A percentile compares a stretch with the other conserved stretches of the same genome.
These are phyloP conservation scores for Sordariomycetes sp. DNA, from an alignment of 2,329 filamentous ascomycete species.

Conservation along the genomic window DNA sequence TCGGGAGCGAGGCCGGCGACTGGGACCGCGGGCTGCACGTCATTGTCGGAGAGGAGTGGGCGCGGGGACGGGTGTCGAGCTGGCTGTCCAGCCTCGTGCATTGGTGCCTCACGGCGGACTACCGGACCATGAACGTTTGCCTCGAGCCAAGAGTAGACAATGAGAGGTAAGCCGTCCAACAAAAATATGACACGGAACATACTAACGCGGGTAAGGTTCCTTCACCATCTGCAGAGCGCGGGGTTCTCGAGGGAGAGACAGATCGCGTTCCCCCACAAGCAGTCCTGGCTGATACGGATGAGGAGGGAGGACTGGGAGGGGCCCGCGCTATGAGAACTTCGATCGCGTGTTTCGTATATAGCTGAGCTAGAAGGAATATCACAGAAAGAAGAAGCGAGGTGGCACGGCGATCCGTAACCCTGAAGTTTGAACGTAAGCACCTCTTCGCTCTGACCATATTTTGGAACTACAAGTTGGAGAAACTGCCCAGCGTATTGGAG, in stretches of 20 bases:
- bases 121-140: conserved; percentile 71
- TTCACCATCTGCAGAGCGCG: conserved; percentile 54
- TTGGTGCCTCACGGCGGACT: conserved; percentile 67
- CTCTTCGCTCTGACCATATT: too few species aligned
- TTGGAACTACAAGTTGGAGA: too few species aligned
- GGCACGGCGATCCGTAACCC: background rate
- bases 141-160: conserved; percentile 92
- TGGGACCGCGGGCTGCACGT: conserved; percentile 86
- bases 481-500: too few species aligned
- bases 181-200: background rate
- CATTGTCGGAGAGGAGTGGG: conserved; percentile 86
- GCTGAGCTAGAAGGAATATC: background rate
- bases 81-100: conserved; percentile 88
- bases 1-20: conserved; percentile 57
- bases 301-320: conserved; percentile 70
- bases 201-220: conserved; percentile 17
- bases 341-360: background rate
- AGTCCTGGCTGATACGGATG: conserved; percentile 75
- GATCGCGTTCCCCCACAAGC: conserved; percentile 83
- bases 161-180: conserved; percentile 49
- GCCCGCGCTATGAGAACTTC: conserved; percentile 42
- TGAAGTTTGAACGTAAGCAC: too few species aligned
- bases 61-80: conserved; percentile 65
- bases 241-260: conserved; percentile 86
- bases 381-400: background rate